Conservation (phyloP, 805 yeast species). For the Myxozyma vanderwaltii region DNA sequence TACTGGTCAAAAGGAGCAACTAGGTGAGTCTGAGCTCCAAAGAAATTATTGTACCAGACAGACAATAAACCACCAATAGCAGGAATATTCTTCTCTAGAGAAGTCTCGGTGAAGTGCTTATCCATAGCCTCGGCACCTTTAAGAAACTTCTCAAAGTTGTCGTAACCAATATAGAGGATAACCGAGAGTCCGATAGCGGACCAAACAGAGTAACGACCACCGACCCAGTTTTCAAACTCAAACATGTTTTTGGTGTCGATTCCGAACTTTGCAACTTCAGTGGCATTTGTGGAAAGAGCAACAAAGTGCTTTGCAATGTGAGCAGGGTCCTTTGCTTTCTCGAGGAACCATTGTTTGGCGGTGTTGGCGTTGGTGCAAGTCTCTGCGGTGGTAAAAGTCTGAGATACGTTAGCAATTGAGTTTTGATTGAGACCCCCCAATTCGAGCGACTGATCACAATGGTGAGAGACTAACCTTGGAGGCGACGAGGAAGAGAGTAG, state of each 20-base stretch:
- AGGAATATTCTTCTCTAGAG: constrained; percentile 90
- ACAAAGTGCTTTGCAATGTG: constrained; percentile 96
- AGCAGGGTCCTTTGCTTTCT: constrained; percentile 61
- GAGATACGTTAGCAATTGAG: neutral
- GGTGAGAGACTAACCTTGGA: constrained; percentile 14
- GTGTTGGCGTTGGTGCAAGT: constrained; percentile 94
- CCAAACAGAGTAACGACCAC: constrained; percentile 99
- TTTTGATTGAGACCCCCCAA: too few species aligned
- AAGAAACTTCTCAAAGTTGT: constrained; percentile 86
- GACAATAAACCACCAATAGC: constrained; percentile 88
- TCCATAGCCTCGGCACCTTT: constrained; percentile 98
- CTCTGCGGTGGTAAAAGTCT: constrained; percentile 99
- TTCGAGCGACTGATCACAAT: too few species aligned
- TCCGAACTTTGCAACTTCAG: constrained; percentile 91
- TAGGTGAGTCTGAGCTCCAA: constrained; percentile 96
- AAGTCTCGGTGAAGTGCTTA: constrained; percentile 80
- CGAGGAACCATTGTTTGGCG: constrained; percentile 93
- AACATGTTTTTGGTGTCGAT: constrained; percentile 98
- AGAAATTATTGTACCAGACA: constrained; percentile 98
- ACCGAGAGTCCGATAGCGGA: constrained; percentile 96
- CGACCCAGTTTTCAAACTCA: constrained; percentile 98
- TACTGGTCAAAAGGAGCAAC: constrained; percentile 99
- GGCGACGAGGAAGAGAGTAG: constrained; percentile 67
- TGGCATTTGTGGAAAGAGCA: constrained; percentile 91
- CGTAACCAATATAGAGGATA: constrained; percentile 92